Base-by-base conservation (phyloP, 2,329 filamentous ascomycete species). In the Trichoderma aggressivum region DNA sequence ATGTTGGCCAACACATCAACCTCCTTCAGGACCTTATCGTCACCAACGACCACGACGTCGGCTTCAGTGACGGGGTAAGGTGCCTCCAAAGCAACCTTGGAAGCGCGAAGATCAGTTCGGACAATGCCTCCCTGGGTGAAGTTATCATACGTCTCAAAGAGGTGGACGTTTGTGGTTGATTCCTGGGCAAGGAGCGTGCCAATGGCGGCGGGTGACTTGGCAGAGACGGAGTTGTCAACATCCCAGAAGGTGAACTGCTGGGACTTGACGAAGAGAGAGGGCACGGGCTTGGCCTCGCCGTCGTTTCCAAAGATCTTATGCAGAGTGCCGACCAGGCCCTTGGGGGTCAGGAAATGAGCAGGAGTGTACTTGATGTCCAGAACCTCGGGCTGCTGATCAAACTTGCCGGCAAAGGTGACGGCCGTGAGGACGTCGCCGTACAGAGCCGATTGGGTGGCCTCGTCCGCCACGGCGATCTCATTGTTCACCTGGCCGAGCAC, bases 221-320 rank as follows among this genome's bases (percentile, higher is more conserved):
- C 86, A 65, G 91, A 87, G 1, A 85, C 82, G 32, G 94, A 94
- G 80, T 90, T 88, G 78, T 97, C 95, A 53, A 92, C 80, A 75
- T 98, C 93, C 94, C 94, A 98, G 87, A 99, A 98, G 14, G 91
- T 91, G 84, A 96, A 98, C 81, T 98, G 92, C 80, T 93, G 88
- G 24, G 90, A 89, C 74, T 89, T 84, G 69, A 90, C 81, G 60
- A 85, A 80, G 60, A 85, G 80, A n/a, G 73, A 84, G 71, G 75
- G 80, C 72, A 79, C 79, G 70, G 80, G 77, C 70, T 82, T 82
- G 28, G 81, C 78, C 62, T 83, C 81, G 67, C 82, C 87, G 75
- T 91, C 91, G 76, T 89, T 88, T 78, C 80, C 81, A 71, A 84
- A 81, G 73, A 87, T 80, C 74, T 83, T 82, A 80, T 86, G 77